phyloP scores from a whole-genome alignment of 169 alveolate species.

The Cryptosporidium viatorum region DNA sequence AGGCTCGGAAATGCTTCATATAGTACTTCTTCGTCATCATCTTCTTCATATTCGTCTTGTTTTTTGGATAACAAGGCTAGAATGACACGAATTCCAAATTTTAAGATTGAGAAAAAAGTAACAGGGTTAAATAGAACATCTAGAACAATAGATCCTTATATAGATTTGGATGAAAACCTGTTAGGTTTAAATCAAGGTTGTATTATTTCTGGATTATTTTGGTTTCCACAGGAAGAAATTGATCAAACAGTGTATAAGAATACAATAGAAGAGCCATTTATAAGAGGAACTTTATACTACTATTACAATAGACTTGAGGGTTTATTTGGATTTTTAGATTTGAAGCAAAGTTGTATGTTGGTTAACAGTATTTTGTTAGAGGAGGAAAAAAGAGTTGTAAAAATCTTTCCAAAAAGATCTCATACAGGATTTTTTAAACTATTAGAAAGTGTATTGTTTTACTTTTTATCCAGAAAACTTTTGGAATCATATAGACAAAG shows the following conservation, averaged over 20 bases:
- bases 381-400: conserved; percentile 36
- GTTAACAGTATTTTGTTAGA: conserved; percentile 29
- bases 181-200: neutral
- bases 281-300: conserved; percentile 31
- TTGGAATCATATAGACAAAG: conserved; percentile 4
- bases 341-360: conserved; percentile 52
- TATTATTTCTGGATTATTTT: conserved; percentile 29
- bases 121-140: conserved; percentile 35
- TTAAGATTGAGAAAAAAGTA: neutral
- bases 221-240: conserved; percentile 41
- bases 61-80: neutral
- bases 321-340: conserved; percentile 24
- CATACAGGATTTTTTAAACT: conserved; percentile 25
- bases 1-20: neutral
- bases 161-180: neutral
- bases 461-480: conserved; percentile 36
- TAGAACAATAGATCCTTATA: conserved; percentile 11
- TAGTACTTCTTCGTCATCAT: neutral
- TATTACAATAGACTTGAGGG: conserved; percentile 33
- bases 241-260: conserved; percentile 34
- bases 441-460: conserved; percentile 30
- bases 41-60: neutral
- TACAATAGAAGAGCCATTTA: conserved; percentile 52
- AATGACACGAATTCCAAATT: neutral
- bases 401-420: conserved; percentile 43